Evolutionary conservation across 139 green algal genomes (phyloP).

Genomic region (Diplosphaera chodatii): DNA sequence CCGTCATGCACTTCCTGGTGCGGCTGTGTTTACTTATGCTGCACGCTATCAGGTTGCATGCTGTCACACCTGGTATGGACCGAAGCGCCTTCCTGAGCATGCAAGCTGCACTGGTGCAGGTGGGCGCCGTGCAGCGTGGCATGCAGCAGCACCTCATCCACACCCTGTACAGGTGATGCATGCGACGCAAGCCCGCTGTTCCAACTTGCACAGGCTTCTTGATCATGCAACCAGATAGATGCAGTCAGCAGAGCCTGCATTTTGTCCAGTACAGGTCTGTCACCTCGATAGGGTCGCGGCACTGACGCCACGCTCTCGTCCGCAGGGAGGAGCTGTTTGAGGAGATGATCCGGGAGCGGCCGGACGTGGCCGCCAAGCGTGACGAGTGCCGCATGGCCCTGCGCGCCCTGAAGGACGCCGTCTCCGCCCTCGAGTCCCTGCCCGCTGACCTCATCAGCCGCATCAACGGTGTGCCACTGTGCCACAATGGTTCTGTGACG

Average conservation of each 20-base stretch:
- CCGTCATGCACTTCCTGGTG: slow-evolving; percentile 94
- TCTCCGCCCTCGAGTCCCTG: slow-evolving; percentile 35
- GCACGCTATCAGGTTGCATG: no score
- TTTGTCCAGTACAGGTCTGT: no score
- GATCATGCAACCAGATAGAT: no score
- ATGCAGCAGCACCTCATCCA: slow-evolving; percentile 85
- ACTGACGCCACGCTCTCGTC: background rate
- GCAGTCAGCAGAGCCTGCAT: no score
- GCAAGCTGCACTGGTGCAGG: no score
- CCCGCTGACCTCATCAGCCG: slow-evolving; percentile 1
- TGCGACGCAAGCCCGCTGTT: no score
- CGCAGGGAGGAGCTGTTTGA: slow-evolving; percentile 69
- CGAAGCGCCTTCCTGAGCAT: no score
- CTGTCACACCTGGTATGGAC: no score
- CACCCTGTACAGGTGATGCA: slow-evolving; percentile 72
- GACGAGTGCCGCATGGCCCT: slow-evolving; percentile 41
- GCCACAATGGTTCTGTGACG: no score
- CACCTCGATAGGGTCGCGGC: no score
- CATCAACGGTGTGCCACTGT: background rate
- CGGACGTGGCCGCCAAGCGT: slow-evolving; percentile 59
- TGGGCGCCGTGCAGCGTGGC: slow-evolving; percentile 40
- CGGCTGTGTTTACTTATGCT: no score
- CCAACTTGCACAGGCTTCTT: background rate
- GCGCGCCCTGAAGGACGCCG: slow-evolving; percentile 31
- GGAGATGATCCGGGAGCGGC: slow-evolving; percentile 69